Conservation (phyloP, 805 yeast species). For the Tetrapisispora phaffii region DNA sequence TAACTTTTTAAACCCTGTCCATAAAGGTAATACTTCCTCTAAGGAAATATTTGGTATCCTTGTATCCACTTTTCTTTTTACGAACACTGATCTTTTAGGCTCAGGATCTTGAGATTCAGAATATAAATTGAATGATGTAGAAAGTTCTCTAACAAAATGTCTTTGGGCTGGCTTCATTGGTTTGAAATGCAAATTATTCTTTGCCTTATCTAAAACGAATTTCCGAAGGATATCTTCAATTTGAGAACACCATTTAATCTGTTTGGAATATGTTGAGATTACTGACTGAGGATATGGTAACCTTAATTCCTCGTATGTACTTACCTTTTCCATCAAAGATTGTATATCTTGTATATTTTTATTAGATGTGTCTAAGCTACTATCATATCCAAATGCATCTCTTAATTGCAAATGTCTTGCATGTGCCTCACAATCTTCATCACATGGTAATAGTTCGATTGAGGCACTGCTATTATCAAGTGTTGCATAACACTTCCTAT, state of each 20-base stretch:
- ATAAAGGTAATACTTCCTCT: conserved; percentile 32
- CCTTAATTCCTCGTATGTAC: conserved; percentile 19
- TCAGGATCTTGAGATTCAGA: conserved; percentile 75
- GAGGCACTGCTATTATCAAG: conserved; percentile 22
- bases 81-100: conserved; percentile 63
- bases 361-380: conserved; percentile 2
- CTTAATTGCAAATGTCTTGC: conserved; percentile 53
- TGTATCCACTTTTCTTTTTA: conserved; percentile 32
- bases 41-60: conserved; percentile 20
- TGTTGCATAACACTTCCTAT: conserved; percentile 51
- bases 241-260: conserved; percentile 56
- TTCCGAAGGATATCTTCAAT: conserved; percentile 46
- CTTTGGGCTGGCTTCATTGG: conserved; percentile 68
- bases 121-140: conserved; percentile 47
- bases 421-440: conserved; percentile 53
- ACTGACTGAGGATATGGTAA: conserved; percentile 39
- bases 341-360: conserved; percentile 12
- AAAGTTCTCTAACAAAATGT: conserved; percentile 57
- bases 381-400: conserved; percentile 44
- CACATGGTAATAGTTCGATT: conserved; percentile 46
- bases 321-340: conserved; percentile 18
- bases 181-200: conserved; percentile 47
- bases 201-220: conserved; percentile 36
- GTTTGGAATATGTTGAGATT: conserved; percentile 41
- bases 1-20: conserved; percentile 33